Evolutionary conservation across 179 eudicot species (phyloP).

Genomic region (Heliamphora ciliata): DNA sequence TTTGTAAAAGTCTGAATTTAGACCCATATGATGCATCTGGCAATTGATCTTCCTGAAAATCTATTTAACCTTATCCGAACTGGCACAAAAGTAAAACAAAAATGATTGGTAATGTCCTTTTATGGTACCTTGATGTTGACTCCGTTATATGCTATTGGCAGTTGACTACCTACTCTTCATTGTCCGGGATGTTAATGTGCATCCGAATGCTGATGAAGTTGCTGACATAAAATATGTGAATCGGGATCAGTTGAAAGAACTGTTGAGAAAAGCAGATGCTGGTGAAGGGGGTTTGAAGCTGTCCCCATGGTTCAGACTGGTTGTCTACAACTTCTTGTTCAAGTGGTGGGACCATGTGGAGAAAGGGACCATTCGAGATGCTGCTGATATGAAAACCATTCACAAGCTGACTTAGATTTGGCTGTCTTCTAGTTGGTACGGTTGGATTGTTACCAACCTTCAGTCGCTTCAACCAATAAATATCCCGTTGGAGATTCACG

Average conservation of each 20-base stretch:
- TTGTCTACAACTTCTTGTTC: conserved; percentile 51
- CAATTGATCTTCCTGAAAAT: not conserved
- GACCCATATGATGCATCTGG: not conserved
- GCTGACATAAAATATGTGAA: conserved; percentile 46
- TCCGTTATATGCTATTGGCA: conserved; percentile 10
- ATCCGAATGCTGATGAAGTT: conserved; percentile 59
- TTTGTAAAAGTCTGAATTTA: not conserved
- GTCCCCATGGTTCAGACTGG: conserved; percentile 59
- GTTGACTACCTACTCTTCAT: conserved; percentile 58
- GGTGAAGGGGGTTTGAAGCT: conserved; percentile 54
- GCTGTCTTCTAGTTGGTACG: not conserved
- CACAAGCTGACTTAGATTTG: conserved; percentile 33
- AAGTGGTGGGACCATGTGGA: conserved; percentile 64
- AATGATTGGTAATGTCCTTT: not conserved
- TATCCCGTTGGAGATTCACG: not conserved
- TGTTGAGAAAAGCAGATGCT: conserved; percentile 50
- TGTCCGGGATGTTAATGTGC: conserved; percentile 41
- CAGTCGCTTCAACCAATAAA: conserved; percentile 4
- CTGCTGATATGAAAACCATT: conserved; percentile 53
- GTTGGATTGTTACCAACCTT: not conserved
- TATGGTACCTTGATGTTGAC: not conserved
- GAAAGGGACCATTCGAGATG: conserved; percentile 42
- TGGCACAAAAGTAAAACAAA: not conserved
- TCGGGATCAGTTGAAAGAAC: conserved; percentile 43
- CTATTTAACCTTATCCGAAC: not conserved